These are phyloP conservation scores for Pseudozyma pruni DNA, from an alignment of 1,284 basidiomycete genomes.

Conservation along the genomic window DNA sequence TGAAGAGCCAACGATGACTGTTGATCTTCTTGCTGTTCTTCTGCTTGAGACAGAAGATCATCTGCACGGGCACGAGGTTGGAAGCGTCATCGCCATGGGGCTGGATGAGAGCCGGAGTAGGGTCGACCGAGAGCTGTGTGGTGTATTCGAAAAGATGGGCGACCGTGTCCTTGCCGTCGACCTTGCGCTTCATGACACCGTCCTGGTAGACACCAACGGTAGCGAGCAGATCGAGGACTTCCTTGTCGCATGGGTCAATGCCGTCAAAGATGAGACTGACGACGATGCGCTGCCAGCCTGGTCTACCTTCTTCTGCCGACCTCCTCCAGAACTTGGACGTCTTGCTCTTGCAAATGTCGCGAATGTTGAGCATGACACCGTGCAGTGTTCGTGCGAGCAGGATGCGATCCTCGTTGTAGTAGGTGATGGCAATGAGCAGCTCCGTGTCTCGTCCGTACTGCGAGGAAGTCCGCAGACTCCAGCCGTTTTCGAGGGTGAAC, in stretches of 20 bases:
- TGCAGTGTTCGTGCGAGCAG: conserved; percentile 80
- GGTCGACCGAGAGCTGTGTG: conserved; percentile 76
- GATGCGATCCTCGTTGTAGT: conserved; percentile 93
- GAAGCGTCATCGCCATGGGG: conserved; percentile 82
- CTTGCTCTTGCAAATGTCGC: conserved; percentile 97
- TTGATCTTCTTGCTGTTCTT: conserved; percentile 83
- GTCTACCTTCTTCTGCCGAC: conserved; percentile 78
- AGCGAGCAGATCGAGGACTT: conserved; percentile 68
- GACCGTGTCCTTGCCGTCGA: conserved; percentile 92
- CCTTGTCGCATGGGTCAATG: conserved; percentile 92
- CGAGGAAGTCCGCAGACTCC: conserved; percentile 80
- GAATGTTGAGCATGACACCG: conserved; percentile 96
- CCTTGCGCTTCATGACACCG: conserved; percentile 91
- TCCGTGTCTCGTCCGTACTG: conserved; percentile 90
- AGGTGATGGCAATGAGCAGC: conserved; percentile 76
- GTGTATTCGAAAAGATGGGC: conserved; percentile 79
- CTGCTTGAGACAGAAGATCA: conserved; percentile 93
- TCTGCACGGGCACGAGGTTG: conserved; percentile 92
- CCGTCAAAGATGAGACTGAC: conserved; percentile 87
- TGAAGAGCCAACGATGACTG: conserved; percentile 89
- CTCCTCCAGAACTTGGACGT: conserved; percentile 83
- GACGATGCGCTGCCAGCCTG: conserved; percentile 90
- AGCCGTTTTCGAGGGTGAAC: conserved; percentile 77
- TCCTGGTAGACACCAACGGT: conserved; percentile 71
- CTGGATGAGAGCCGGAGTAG: conserved; percentile 86